A percentile compares a stretch with the other conserved stretches of the same genome.
These are phyloP conservation scores for Rutstroemia sp. DNA, from an alignment of 2,329 filamentous ascomycete species.

Conservation along the genomic window DNA sequence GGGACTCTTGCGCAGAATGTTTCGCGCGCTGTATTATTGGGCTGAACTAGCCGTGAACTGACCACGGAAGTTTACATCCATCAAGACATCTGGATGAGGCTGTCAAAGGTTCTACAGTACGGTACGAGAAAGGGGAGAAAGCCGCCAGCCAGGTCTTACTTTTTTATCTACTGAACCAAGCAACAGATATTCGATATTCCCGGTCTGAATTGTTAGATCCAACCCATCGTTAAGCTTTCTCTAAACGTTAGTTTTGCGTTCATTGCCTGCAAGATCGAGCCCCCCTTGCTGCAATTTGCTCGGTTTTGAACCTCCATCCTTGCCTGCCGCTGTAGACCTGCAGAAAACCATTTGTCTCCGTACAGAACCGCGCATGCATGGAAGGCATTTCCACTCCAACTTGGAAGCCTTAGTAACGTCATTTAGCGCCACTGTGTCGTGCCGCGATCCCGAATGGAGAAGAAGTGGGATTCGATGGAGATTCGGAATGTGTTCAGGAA, in stretches of 20 bases:
- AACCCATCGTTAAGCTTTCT: conserved; percentile 3
- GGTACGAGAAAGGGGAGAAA: background rate
- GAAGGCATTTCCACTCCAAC: background rate
- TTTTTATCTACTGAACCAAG: background rate
- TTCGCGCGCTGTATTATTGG: background rate
- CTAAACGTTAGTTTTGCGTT: conserved; percentile 1
- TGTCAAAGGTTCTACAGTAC: background rate
- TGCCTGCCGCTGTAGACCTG: conserved; percentile 2
- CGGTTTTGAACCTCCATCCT: background rate
- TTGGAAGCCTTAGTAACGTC: conserved; percentile 2
- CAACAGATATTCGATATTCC: background rate
- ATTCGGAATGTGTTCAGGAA: background rate
- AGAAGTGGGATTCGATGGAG: background rate
- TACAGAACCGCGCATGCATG: background rate
- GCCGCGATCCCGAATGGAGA: conserved; percentile 4
- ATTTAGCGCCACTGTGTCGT: conserved; percentile 5
- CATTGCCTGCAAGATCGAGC: conserved; percentile 5
- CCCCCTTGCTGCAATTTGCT: background rate
- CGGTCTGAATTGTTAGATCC: background rate
- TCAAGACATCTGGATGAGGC: conserved; percentile 1
- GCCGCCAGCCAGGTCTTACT: background rate
- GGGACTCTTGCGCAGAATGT: background rate
- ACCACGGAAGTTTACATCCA: background rate
- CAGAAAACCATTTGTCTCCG: background rate
- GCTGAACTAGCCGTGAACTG: background rate